phyloP scores from a whole-genome alignment of 306 rosid genomes.

The Acacia confusa region DNA sequence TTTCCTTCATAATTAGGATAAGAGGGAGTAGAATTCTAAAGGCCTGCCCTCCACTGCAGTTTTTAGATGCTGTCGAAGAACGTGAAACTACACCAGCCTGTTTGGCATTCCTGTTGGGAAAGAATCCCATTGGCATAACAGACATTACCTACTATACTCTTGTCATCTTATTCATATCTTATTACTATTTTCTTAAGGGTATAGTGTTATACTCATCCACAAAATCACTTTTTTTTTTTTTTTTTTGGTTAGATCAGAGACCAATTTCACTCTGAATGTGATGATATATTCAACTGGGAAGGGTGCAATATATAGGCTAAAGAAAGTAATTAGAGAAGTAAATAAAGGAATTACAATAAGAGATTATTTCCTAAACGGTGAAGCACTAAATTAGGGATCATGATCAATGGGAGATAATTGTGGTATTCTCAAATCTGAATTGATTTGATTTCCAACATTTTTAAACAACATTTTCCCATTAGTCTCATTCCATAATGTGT shows the following conservation, averaged over 20 bases:
- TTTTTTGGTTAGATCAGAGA: too few species aligned
- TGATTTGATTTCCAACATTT: too few species aligned
- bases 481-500: background rate
- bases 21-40: background rate
- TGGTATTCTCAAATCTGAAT: too few species aligned
- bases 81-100: slow-evolving; percentile 1
- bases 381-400: too few species aligned
- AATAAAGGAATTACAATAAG: too few species aligned
- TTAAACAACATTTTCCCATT: background rate
- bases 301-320: too few species aligned
- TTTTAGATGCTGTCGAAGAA: background rate
- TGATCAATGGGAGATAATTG: too few species aligned
- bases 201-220: background rate
- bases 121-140: background rate
- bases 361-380: too few species aligned
- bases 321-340: too few species aligned
- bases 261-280: too few species aligned
- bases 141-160: background rate
- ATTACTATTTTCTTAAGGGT: background rate
- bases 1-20: background rate
- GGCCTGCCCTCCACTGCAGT: background rate
- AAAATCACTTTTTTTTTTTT: background rate
- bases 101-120: background rate
- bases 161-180: background rate
- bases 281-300: too few species aligned